Evolutionary conservation across 1,139 yeast species (phyloP).

Genomic region (Suhomyces panamericanus): DNA sequence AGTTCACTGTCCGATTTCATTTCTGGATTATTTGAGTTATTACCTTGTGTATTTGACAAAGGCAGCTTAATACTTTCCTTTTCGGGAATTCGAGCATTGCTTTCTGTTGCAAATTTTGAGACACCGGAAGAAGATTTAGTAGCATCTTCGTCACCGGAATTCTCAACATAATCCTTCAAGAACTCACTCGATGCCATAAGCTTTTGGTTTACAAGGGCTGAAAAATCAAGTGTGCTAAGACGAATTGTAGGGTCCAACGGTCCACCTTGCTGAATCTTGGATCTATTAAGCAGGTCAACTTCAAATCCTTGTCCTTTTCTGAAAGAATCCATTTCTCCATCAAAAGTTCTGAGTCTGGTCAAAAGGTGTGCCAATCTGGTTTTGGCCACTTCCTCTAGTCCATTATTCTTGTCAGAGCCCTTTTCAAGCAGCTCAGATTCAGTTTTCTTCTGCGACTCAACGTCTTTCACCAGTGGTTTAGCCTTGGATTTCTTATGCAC

Average conservation of each 20-base stretch:
- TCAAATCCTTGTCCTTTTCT: slow-evolving; percentile 1
- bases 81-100: too few species aligned
- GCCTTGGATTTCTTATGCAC: too few species aligned
- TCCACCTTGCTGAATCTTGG: neutral
- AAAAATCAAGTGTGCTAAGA: neutral
- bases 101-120: neutral
- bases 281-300: neutral
- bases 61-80: too few species aligned
- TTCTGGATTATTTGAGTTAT: neutral
- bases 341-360: slow-evolving; percentile 1
- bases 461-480: neutral
- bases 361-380: slow-evolving; percentile 1
- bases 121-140: neutral
- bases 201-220: neutral
- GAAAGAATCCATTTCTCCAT: slow-evolving; percentile 2
- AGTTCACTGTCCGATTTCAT: neutral
- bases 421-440: neutral
- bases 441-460: neutral
- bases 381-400: neutral
- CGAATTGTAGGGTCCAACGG: neutral
- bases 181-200: neutral
- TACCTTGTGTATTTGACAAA: neutral
- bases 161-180: neutral
- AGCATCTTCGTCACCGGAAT: neutral
- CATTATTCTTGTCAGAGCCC: neutral